phyloP scores from a whole-genome alignment of 176 grass and related monocot species.

The Bromus sterilis region DNA sequence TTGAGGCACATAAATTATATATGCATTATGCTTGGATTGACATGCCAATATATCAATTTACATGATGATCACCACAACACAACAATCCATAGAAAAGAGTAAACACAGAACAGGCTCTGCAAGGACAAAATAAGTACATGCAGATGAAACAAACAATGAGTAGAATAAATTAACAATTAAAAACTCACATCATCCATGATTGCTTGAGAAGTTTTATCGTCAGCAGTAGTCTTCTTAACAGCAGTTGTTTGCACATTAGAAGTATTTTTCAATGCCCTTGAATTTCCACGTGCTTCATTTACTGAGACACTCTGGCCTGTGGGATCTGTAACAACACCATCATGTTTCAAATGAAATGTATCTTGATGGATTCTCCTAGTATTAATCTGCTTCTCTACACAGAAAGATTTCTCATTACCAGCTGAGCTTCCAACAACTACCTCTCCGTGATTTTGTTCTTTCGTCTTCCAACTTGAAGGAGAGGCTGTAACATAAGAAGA shows the following conservation, averaged over 20 bases:
- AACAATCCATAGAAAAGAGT: neutral
- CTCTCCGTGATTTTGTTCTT: conserved; percentile 23
- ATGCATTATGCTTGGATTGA: neutral
- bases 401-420: conserved; percentile 1
- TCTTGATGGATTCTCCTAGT: neutral
- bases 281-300: conserved; percentile 21
- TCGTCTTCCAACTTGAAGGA: conserved; percentile 18
- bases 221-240: conserved; percentile 26
- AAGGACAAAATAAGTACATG: neutral
- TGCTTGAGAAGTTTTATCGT: conserved; percentile 25
- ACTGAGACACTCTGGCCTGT: neutral
- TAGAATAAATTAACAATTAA: conserved; percentile 1
- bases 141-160: neutral
- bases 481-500: neutral
- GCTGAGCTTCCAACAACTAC: neutral
- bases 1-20: neutral
- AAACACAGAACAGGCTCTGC: neutral
- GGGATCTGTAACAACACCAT: neutral
- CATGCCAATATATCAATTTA: neutral
- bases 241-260: neutral
- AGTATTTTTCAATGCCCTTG: neutral
- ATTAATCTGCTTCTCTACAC: neutral
- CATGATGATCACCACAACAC: neutral
- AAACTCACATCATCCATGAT: conserved; percentile 59
- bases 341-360: neutral